phyloP scores from a whole-genome alignment of 106 monocot genomes.

The Dendrobium officinale region DNA sequence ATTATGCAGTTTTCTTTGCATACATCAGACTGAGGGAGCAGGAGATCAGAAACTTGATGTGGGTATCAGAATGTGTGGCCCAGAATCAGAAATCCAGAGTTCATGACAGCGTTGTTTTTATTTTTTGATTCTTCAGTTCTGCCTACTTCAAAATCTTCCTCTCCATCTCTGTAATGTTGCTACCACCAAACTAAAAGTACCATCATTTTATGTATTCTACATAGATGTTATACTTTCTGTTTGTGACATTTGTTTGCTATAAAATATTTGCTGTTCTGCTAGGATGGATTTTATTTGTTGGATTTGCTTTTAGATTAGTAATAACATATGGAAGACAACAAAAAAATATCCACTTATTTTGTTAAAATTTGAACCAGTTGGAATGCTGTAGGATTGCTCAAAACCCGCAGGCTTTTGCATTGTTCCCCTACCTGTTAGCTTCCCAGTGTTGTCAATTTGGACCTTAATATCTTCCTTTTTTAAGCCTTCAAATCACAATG shows the following conservation, averaged over 20 bases:
- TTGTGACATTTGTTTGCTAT: too few relatives aligned
- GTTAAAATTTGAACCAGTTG: background rate
- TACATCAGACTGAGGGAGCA: slow-evolving; percentile 90
- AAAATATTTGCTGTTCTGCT: too few relatives aligned
- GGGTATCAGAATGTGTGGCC: slow-evolving; percentile 95
- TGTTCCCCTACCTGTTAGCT: background rate
- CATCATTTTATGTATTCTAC: too few relatives aligned
- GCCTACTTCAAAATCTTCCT: background rate
- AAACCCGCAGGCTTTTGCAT: background rate
- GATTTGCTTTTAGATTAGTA: too few relatives aligned
- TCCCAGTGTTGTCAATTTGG: background rate
- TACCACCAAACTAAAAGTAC: background rate
- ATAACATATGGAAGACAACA: too few relatives aligned
- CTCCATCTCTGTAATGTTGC: background rate
- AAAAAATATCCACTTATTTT: background rate
- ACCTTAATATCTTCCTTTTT: background rate
- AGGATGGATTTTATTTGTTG: too few relatives aligned
- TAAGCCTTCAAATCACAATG: background rate
- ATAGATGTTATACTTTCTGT: too few relatives aligned
- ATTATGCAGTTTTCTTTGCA: slow-evolving; percentile 88
- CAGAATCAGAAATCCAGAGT: slow-evolving; percentile 94
- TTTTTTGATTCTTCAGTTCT: slow-evolving; percentile 37
- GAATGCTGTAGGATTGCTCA: background rate
- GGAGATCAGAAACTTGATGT: slow-evolving; percentile 96
- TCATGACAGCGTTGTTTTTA: slow-evolving; percentile 94